A percentile compares a stretch with the other conserved stretches of the same genome.
Evolutionary conservation across 2,329 filamentous ascomycete species (phyloP).

Genomic region (Chrysoporthe cubensis): DNA sequence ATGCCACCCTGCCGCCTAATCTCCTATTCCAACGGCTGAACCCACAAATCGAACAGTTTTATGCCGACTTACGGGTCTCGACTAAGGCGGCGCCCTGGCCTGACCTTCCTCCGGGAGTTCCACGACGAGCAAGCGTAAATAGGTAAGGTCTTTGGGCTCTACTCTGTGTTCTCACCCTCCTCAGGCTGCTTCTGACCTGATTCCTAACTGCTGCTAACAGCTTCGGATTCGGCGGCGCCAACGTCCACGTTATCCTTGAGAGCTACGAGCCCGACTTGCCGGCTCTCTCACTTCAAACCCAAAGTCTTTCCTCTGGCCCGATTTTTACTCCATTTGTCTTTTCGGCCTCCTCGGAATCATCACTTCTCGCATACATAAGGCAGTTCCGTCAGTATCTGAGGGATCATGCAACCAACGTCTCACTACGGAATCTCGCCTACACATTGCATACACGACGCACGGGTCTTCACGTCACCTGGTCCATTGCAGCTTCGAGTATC

Average conservation of each 20-base stretch:
- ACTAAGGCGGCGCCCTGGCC: constrained; percentile 10
- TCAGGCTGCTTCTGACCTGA: no score
- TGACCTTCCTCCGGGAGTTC: background rate
- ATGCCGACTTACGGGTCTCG: constrained; percentile 31
- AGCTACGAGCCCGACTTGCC: background rate
- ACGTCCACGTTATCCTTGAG: constrained; percentile 14
- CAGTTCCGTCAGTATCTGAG: no score
- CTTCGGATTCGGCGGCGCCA: constrained; percentile 30
- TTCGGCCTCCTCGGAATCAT: constrained; percentile 38
- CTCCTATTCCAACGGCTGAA: constrained; percentile 41
- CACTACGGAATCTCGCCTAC: no score
- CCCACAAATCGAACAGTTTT: constrained; percentile 38
- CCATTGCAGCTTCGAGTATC: no score
- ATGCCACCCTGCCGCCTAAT: constrained; percentile 42
- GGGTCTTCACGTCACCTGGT: no score
- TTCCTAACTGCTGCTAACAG: constrained; percentile 7
- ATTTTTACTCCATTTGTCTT: constrained; percentile 33
- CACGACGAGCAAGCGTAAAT: constrained; percentile 14
- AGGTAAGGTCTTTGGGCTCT: no score
- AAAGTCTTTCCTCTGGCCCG: no score
- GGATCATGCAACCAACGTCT: no score
- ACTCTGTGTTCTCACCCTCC: no score
- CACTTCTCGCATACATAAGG: constrained; percentile 31
- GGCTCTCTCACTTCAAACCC: no score
- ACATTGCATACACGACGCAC: no score